These are phyloP conservation scores for Barnettozyma sucrosica DNA, from an alignment of 805 yeast genomes.

Conservation along the genomic window DNA sequence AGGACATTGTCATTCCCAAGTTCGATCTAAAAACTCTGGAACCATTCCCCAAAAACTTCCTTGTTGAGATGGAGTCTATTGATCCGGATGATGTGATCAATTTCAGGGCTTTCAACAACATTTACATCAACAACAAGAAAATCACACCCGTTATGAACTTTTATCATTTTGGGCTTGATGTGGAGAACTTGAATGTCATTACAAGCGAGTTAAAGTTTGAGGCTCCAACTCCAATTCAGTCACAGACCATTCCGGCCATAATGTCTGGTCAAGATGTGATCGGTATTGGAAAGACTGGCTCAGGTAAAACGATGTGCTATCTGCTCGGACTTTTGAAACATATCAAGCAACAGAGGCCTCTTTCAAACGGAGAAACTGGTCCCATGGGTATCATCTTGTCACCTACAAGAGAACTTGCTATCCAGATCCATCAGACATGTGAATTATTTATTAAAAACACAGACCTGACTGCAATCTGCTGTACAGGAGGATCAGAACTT, in stretches of 20 bases:
- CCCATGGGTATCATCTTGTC: slow-evolving; percentile 78
- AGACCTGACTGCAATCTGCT: slow-evolving; percentile 57
- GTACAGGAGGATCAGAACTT: slow-evolving; percentile 87
- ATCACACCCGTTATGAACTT: slow-evolving; percentile 64
- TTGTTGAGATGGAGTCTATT: slow-evolving; percentile 43
- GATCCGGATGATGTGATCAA: slow-evolving; percentile 53
- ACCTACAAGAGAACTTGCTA: slow-evolving; percentile 89
- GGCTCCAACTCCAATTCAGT: slow-evolving; percentile 81
- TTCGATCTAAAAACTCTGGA: slow-evolving; percentile 35
- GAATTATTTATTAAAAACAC: slow-evolving; percentile 48
- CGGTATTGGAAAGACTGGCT: slow-evolving; percentile 94
- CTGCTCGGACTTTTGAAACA: slow-evolving; percentile 81
- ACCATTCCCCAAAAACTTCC: slow-evolving; percentile 55
- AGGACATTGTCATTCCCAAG: slow-evolving; percentile 36
- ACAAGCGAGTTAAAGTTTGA: slow-evolving; percentile 44
- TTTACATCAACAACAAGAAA: slow-evolving; percentile 22
- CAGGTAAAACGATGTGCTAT: slow-evolving; percentile 91
- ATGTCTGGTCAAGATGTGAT: slow-evolving; percentile 88
- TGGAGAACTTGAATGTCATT: slow-evolving; percentile 47
- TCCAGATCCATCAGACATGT: slow-evolving; percentile 72
- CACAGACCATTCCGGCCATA: slow-evolving; percentile 84
- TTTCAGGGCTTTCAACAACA: slow-evolving; percentile 57
- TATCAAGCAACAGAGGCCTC: slow-evolving; percentile 62
- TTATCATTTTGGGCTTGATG: slow-evolving; percentile 77
- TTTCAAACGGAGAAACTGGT: slow-evolving; percentile 47